Evolutionary conservation across 2,329 filamentous ascomycete genomes (phyloP).

Genomic region (Colletotrichum sidae): DNA sequence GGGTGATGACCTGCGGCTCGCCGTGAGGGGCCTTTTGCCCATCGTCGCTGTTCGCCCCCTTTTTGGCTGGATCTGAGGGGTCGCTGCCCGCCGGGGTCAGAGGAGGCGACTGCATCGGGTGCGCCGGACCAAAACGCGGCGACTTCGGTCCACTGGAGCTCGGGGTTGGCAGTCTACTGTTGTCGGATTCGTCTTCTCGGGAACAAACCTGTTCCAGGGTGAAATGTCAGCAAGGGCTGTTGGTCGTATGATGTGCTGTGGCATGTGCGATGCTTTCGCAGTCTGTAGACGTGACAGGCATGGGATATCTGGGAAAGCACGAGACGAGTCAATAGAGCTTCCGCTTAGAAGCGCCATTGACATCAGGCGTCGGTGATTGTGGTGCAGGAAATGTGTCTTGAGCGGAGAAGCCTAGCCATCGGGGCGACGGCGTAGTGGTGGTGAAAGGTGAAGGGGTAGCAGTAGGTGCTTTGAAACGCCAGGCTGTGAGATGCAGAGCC

Average conservation of each 20-base stretch:
- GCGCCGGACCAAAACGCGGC: slow-evolving; percentile 74
- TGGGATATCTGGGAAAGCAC: slow-evolving; percentile 8
- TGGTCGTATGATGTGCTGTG: slow-evolving; percentile 22
- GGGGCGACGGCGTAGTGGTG: slow-evolving; percentile 14
- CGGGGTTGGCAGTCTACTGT: slow-evolving; percentile 73
- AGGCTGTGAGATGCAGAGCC: slow-evolving; percentile 15
- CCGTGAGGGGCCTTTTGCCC: slow-evolving; percentile 50
- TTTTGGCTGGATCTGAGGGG: slow-evolving; percentile 50
- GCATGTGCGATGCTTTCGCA: slow-evolving; percentile 21
- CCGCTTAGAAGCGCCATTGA: slow-evolving; percentile 27
- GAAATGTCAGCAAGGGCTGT: slow-evolving; percentile 42
- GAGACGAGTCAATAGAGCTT: slow-evolving; percentile 11
- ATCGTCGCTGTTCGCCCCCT: slow-evolving; percentile 43
- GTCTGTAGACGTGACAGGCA: slow-evolving; percentile 13
- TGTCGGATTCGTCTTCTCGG: slow-evolving; percentile 70
- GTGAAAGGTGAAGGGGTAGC: slow-evolving; percentile 26
- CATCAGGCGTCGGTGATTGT: slow-evolving; percentile 4
- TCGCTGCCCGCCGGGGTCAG: slow-evolving; percentile 86
- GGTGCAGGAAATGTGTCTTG: slow-evolving; percentile 10
- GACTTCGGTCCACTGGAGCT: slow-evolving; percentile 74
- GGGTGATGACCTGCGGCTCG: slow-evolving; percentile 69
- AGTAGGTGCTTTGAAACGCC: slow-evolving; percentile 33
- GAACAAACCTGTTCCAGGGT: slow-evolving; percentile 63
- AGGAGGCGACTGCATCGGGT: slow-evolving; percentile 86
- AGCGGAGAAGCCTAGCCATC: slow-evolving; percentile 20